Conservation (phyloP, 164 flowering plant species). For the Magnolia sinica region DNA sequence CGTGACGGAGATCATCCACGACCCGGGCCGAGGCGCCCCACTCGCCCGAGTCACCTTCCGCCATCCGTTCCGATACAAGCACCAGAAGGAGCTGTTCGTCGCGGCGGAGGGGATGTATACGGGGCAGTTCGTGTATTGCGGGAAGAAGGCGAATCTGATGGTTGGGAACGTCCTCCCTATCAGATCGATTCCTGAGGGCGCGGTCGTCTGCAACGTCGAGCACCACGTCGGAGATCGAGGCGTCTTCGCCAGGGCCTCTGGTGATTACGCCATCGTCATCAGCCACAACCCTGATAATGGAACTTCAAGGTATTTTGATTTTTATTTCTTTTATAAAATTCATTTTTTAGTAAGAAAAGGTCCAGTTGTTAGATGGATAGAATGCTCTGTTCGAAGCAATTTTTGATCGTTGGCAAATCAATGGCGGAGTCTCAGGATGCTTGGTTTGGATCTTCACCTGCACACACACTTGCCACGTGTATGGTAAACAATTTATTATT, state of each 20-base stretch:
- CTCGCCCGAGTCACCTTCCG: slow-evolving; percentile 52
- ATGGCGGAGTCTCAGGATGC: no score
- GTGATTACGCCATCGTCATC: slow-evolving; percentile 52
- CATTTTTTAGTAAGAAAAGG: no score
- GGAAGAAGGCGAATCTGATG: slow-evolving; percentile 50
- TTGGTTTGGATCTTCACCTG: no score
- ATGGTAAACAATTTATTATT: no score
- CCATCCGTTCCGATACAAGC: slow-evolving; percentile 57
- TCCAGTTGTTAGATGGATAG: no score
- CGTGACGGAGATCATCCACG: slow-evolving; percentile 50
- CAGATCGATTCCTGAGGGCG: slow-evolving; percentile 58
- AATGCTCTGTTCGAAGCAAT: no score
- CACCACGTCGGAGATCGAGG: slow-evolving; percentile 63
- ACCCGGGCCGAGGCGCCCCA: slow-evolving; percentile 63
- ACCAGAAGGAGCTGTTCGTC: slow-evolving; percentile 60
- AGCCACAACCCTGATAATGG: slow-evolving; percentile 60
- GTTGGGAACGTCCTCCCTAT: slow-evolving; percentile 59
- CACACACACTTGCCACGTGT: no score
- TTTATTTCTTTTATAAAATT: neutral
- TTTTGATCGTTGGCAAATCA: neutral
- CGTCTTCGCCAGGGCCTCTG: slow-evolving; percentile 46
- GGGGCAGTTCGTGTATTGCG: slow-evolving; percentile 61
- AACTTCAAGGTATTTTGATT: slow-evolving; percentile 33
- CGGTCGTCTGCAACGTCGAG: slow-evolving; percentile 63
- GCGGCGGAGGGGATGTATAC: slow-evolving; percentile 67